Evolutionary conservation across 2,329 filamentous ascomycete genomes (phyloP).

Genomic region (Zymoseptoria passerinii): DNA sequence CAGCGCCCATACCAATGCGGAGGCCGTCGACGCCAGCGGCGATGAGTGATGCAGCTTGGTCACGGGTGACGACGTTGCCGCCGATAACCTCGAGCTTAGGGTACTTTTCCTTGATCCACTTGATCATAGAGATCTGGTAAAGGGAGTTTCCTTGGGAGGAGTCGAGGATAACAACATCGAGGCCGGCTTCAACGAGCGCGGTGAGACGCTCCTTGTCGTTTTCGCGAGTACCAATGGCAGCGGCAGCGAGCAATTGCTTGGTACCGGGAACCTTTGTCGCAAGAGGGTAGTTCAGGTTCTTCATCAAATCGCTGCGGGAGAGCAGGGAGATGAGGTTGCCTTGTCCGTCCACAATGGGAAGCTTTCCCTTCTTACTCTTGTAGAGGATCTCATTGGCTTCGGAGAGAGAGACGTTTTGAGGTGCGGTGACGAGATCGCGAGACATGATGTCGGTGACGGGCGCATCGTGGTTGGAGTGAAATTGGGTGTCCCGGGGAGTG

Average conservation of each 20-base stretch:
- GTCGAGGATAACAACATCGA: conserved; percentile 92
- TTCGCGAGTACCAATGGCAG: conserved; percentile 88
- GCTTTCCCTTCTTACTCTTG: conserved; percentile 85
- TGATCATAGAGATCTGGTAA: conserved; percentile 98
- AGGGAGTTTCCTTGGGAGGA: conserved; percentile 97
- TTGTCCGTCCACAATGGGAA: conserved; percentile 42
- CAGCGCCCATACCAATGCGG: conserved; percentile 97
- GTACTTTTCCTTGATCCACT: conserved; percentile 83
- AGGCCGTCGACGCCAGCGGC: conserved; percentile 91
- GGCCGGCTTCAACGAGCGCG: conserved; percentile 84
- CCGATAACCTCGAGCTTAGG: conserved; percentile 88
- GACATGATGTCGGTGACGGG: conserved; percentile 89
- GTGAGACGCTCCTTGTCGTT: conserved; percentile 82
- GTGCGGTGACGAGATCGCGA: conserved; percentile 83
- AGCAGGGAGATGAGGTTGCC: conserved; percentile 66
- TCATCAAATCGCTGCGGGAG: conserved; percentile 90
- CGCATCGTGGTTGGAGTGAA: conserved; percentile 66
- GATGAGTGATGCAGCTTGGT: conserved; percentile 88
- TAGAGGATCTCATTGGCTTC: conserved; percentile 92
- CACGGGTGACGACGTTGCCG: conserved; percentile 95
- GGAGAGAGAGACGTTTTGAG: conserved; percentile 67
- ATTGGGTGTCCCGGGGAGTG: conserved; percentile 96
- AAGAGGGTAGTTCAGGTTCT: conserved; percentile 94
- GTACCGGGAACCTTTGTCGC: conserved; percentile 94
- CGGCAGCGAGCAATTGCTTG: conserved; percentile 94